Evolutionary conservation across 2,329 filamentous ascomycete species (phyloP), one percentile per base, ranked within the genome.

Genomic region (Biscogniauxia marginata): DNA sequence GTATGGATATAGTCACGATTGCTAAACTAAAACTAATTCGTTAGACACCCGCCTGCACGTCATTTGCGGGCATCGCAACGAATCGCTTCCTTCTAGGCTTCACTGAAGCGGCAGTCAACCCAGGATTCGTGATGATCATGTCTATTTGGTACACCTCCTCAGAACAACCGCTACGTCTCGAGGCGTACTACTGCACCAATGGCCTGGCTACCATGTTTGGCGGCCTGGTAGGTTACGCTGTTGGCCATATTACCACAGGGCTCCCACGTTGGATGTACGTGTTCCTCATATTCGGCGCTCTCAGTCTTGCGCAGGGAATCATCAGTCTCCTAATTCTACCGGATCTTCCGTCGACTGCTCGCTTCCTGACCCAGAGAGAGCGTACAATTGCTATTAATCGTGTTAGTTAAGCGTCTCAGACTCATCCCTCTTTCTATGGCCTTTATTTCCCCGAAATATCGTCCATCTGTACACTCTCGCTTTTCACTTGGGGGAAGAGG

Each of bases 161-260:
- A 2, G 78, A 82, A 64, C 79, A 82, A 61, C 78, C 78, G 0
- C 67, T 84, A 4, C 77, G 82, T 0, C 73, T 83, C 6, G 81
- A 80, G 50, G 72, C 77, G 0, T 86, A 81, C 68, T 84, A 84
- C 63, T 80, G 79, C 58, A 82, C 79, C 1, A 85, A 85, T 60
- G 84, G 84, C 2, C 74, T 86, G 11, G 83, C 82, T 2, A 84
- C 81, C 11, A 84, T 84, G 78, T 82, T 86, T 53, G 84, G 84
- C n/a, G 82, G 78, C 0, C 67, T 84, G 1, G 76, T 85, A 8
- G 81, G 80, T 1, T 85, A 85, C 59, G 84, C 80, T 4, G 76
- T 86, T 8, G 84, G 84, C 1, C 81, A 86, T 63, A 86, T 86
- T 61, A 77, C 71, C 56, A 67, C 65, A 1, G 66, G 66, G 7